Percentiles rank a stretch among this genome's conserved stretches.
Conservation (phyloP, 1,284 basidiomycete species). For the Chiua sp. region DNA sequence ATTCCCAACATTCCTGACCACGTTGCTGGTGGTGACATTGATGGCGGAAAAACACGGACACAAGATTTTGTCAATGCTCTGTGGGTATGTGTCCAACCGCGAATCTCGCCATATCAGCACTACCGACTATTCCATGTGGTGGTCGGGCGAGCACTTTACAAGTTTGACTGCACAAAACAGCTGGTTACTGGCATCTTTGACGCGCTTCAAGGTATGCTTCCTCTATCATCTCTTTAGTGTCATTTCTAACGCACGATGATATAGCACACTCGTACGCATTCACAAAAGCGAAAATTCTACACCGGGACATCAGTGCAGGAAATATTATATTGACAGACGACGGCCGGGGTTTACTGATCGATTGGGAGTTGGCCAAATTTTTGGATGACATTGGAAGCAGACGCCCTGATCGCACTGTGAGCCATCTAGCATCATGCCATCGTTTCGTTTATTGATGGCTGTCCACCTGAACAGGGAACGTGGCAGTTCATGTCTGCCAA, state of each 20-base stretch:
- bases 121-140: too few relatives aligned
- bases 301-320: not conserved
- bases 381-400: not conserved
- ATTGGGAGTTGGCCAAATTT: not conserved
- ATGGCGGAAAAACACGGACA: not conserved
- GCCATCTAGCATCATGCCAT: not conserved
- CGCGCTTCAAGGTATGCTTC: not conserved
- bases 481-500: too few relatives aligned
- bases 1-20: constrained; percentile 19
- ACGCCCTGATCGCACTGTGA: not conserved
- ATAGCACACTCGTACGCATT: not conserved
- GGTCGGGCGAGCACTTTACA: too few relatives aligned
- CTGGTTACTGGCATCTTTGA: not conserved
- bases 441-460: too few relatives aligned
- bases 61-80: too few relatives aligned
- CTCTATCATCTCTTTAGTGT: too few relatives aligned
- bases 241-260: not conserved
- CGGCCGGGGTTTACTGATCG: not conserved
- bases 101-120: too few relatives aligned
- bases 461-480: too few relatives aligned
- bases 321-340: not conserved
- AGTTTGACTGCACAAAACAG: not conserved
- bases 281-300: too few relatives aligned
- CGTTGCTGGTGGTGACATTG: not conserved
- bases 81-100: too few relatives aligned